Evolutionary conservation across 139 green algal genomes (phyloP), one percentile per base, ranked within the genome.

Genomic region (Ulvella scutata): DNA sequence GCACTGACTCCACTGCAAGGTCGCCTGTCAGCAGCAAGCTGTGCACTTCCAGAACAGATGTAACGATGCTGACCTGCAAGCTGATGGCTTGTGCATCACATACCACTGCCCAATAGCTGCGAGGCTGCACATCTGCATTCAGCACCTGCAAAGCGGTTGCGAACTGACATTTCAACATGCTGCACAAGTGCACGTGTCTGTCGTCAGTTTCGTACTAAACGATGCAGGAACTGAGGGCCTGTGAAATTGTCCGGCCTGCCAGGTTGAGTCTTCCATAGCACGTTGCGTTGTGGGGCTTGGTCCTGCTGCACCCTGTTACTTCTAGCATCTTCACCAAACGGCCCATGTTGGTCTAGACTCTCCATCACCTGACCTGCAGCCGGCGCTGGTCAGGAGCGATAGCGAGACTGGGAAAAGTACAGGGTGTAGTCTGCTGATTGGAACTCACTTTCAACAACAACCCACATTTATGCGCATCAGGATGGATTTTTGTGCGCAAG

Each of bases 31-130:
- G 81, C 26, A 92, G 59, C 26, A 88, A 80, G 39, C 83, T 74
- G 10, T 87, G 82, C 29, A 89, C 81, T 3, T 73, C 44, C 4
- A 81, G 77, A 4, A 85, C 78, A 0, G 83, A 75, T 3, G 76
- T 75, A 3, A 91, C 87, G 2, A 78, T 85, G 33, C 40, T 80
- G 17, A 94, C 74, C 82, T 97, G 91, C 80, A 96, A 88, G 21
- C 81, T 84, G 13, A 96, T 78, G 1, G 85, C 79, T 28, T 81
- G 62, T 0, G 88, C 84, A 31, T 81, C 85, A 37, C 84, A 38
- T 29, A 92, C 91, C 21, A 96, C 83, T 3, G 44, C 62, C 85
- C 84, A 88, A 74, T 88, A 91, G 78, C 81, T 74, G 28, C 85
- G 76, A 36, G 73, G 38, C 2, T 81, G 79, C 29, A 87, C 76